Conservation (phyloP, 2,329 filamentous ascomycete genomes). For the Colletotrichum spinosum region DNA sequence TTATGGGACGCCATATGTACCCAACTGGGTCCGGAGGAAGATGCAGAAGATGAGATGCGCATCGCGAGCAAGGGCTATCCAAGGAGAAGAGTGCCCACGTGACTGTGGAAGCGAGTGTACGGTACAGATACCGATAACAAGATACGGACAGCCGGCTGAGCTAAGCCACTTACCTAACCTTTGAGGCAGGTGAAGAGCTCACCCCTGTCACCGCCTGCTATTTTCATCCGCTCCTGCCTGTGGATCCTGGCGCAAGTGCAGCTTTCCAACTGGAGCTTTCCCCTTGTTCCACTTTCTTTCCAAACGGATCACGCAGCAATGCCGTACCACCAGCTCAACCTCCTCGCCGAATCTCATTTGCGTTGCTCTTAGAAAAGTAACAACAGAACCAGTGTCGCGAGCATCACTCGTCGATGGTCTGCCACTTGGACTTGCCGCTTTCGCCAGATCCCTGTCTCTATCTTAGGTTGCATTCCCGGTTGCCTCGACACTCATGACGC, state of each 20-base stretch:
- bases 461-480: background rate
- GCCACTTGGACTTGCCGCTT: constrained; percentile 4
- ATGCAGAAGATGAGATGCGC: background rate
- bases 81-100: background rate
- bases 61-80: constrained; percentile 9
- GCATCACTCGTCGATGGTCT: background rate
- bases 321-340: constrained; percentile 14
- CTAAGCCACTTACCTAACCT: too few relatives aligned
- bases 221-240: background rate
- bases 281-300: constrained; percentile 29
- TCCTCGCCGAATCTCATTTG: constrained; percentile 2
- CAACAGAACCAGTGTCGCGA: background rate
- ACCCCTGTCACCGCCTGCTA: constrained; percentile 18
- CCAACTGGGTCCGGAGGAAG: constrained; percentile 16
- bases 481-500: constrained; percentile 32
- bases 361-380: constrained; percentile 1
- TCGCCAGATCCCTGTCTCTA: constrained; percentile 11
- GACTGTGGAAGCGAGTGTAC: background rate
- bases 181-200: too few relatives aligned
- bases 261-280: constrained; percentile 29
- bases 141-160: background rate
- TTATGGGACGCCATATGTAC: constrained; percentile 15
- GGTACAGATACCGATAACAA: background rate
- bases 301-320: constrained; percentile 15
- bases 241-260: constrained; percentile 15